Base-by-base conservation (phyloP, 1,139 yeast species). In the Suhomyces bribrorum region DNA sequence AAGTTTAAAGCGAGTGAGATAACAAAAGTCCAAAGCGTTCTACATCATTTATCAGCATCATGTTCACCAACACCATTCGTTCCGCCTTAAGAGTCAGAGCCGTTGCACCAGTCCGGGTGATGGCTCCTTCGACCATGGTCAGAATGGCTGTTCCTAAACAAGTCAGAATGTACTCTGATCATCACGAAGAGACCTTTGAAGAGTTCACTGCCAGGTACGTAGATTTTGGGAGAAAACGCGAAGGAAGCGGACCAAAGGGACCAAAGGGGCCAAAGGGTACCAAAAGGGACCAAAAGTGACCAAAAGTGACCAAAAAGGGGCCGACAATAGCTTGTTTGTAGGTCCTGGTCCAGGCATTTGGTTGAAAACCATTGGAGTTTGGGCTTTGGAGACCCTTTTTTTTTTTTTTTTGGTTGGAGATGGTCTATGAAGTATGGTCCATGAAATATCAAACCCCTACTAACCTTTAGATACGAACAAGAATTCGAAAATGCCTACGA, bases 401-500 rank as follows among this genome's bases (percentile, higher is more conserved):
- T 28, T 12, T 27, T 14, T 14, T 9, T 28, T 1, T 20, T 4
- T n/a, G n/a, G n/a, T n/a, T n/a, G n/a, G n/a, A n/a, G n/a, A n/a
- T n/a, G n/a, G n/a, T n/a, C n/a, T n/a, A n/a, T n/a, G n/a, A n/a
- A n/a, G n/a, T n/a, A n/a, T n/a, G n/a, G n/a, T n/a, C n/a, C n/a
- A 20, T 7, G 23, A 20, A 20, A 20, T 7, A 20, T 1, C 23
- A 3, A 20, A 20, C 2, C 11, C 7, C 24, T 62, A 62, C 67
- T 61, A 62, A 64, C 67, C 31, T 30, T 4, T 53, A 79, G 86
- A 77, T 92, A 86, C 74, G 96, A 88, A 75, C 86, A 88, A 74
- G 97, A 92, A 66, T 92, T 92, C 60, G 97, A 92, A 56, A 94
- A 87, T 64, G 98, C 98, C 39, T 92, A 92, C 72, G 99, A 92